A percentile compares a stretch with the other conserved stretches of the same genome.
Conservation (phyloP, 768 basidiomycete genomes). For the Omphalotus guepiniiformis region DNA sequence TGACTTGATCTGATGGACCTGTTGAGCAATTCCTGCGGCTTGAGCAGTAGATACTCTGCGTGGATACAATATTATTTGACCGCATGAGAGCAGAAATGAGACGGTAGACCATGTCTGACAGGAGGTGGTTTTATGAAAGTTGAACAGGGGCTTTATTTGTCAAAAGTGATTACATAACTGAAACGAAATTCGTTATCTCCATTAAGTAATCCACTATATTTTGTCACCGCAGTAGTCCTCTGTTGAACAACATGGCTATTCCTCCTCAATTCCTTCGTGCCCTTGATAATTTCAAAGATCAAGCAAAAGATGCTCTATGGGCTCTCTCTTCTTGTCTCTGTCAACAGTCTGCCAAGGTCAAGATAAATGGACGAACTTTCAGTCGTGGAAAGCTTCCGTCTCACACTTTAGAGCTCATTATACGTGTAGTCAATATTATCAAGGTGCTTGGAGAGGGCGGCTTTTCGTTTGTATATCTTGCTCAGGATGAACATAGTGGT, state of each 20-base stretch:
- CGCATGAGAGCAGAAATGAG: background rate
- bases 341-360: conserved; percentile 79
- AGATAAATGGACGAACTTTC: conserved; percentile 96
- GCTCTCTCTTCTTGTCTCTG: conserved; percentile 79
- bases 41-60: background rate
- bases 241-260: background rate
- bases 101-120: background rate
- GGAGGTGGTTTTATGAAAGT: background rate
- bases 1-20: background rate
- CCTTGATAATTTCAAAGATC: conserved; percentile 61
- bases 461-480: conserved; percentile 88
- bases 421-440: conserved; percentile 72
- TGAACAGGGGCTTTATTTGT: background rate
- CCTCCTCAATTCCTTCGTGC: conserved; percentile 10
- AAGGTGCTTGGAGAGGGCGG: conserved; percentile 96
- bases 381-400: conserved; percentile 27
- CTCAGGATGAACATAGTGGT: conserved; percentile 81
- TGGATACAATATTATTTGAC: background rate
- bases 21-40: conserved; percentile 3
- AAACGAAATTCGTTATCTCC: background rate
- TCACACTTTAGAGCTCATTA: background rate
- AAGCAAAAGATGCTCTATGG: conserved; percentile 78
- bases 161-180: background rate
- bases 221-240: background rate
- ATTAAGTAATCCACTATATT: background rate